Percentiles rank a stretch among this genome's conserved stretches.
Conservation (phyloP, 176 grass and related monocot species). For the Triticum urartu region DNA sequence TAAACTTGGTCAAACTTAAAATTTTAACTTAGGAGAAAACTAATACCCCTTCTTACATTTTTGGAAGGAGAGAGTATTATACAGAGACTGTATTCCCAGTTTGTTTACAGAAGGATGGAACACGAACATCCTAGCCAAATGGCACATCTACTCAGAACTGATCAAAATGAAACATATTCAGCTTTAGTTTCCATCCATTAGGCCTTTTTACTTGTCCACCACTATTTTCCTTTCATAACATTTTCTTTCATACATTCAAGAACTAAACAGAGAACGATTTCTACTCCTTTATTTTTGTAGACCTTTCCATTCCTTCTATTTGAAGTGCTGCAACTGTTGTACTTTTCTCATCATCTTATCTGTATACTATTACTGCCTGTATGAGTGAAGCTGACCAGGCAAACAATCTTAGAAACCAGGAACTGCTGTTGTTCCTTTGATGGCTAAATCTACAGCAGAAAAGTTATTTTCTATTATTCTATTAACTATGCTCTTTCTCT, state of each 20-base stretch:
- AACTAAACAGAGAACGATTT: conserved; percentile 1
- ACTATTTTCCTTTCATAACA: no score
- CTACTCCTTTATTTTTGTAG: neutral
- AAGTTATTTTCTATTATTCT: neutral
- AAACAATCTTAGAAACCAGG: neutral
- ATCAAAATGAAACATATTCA: conserved; percentile 18
- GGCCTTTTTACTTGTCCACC: no score
- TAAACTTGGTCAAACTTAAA: no score
- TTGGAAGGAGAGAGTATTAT: neutral
- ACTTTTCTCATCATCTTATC: neutral
- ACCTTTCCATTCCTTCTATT: neutral
- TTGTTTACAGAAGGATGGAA: neutral
- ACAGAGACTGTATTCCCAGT: neutral
- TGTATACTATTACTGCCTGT: neutral
- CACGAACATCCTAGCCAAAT: neutral
- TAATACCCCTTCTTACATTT: no score
- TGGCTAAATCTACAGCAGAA: neutral
- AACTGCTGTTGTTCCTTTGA: neutral
- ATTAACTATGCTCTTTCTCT: conserved; percentile 1
- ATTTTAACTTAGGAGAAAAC: no score
- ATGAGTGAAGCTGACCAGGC: neutral
- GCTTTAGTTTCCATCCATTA: neutral
- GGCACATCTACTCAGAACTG: neutral
- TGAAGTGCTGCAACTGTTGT: neutral
- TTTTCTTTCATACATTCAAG: neutral